Evolutionary conservation across 805 yeast species (phyloP), one percentile per base, ranked within the genome.

Genomic region (Ascoidea rubescens): DNA sequence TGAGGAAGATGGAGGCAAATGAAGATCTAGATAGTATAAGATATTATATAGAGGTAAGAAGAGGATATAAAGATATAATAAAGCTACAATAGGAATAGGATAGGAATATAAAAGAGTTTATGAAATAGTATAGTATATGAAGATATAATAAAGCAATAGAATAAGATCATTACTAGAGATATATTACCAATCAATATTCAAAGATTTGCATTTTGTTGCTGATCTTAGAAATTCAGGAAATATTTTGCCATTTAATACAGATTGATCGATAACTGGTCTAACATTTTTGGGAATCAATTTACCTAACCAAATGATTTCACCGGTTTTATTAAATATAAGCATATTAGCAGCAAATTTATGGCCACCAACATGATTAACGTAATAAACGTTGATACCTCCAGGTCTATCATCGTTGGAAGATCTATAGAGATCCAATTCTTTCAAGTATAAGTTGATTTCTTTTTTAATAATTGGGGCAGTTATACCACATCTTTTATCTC

Each of bases 281-380:
- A 83, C 85, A 60, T 87, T 86, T 50, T 73, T 72, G 4, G 98
- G 98, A 3, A 78, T 73, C 52, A 95, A 83, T 55, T 91, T 74
- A 0, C 95, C 99, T 62, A 87, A 70, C 97, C 97, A 89, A 32
- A 89, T 77, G 53, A 82, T 80, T 57, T 86, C 85, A 5, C 93
- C 95, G 8, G 77, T 68, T 56, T 75, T 80, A 57, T 80, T 68
- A 62, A 88, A 89, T 14, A 91, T 77, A 50, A 88, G 73, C 3
- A 87, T 85, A 64, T 91, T 91, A 2, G 97, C 97, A 1, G 93
- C 88, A 66, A 72, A 93, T 65, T 93, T 93, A 67, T 91, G 99
- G 5, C 98, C 98, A 5, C 99, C 99, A 31, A 91, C 85, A 65
- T 91, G 99, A 61, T 87, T 89, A 33, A 85, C 76, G 59, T 65